Percentiles rank a stretch among this genome's conserved stretches.
Conservation (phyloP, 1,139 yeast genomes). For the Pichia sp. region DNA sequence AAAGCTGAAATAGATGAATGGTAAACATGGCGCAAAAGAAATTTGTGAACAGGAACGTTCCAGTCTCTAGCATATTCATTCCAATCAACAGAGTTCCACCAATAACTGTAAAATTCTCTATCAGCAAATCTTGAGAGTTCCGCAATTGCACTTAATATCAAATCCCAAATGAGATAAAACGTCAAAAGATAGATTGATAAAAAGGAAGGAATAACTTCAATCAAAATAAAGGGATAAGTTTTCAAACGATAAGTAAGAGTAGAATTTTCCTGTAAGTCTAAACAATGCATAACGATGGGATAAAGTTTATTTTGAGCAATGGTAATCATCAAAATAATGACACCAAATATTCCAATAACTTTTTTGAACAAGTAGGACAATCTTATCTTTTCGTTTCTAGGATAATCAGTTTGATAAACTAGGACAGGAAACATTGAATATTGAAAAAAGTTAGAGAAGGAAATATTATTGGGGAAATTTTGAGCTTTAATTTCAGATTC, state of each 20-base stretch:
- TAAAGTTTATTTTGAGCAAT: slow-evolving; percentile 73
- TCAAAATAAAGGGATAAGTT: slow-evolving; percentile 52
- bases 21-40: slow-evolving; percentile 85
- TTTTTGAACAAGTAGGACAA: slow-evolving; percentile 68
- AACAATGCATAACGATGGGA: slow-evolving; percentile 63
- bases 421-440: slow-evolving; percentile 89
- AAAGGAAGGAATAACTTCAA: slow-evolving; percentile 79
- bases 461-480: slow-evolving; percentile 66
- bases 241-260: slow-evolving; percentile 36
- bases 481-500: slow-evolving; percentile 54
- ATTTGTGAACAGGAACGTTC: slow-evolving; percentile 94
- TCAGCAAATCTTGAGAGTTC: slow-evolving; percentile 84
- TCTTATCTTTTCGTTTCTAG: slow-evolving; percentile 64
- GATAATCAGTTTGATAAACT: slow-evolving; percentile 73
- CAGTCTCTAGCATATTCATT: slow-evolving; percentile 89
- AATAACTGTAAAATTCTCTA: slow-evolving; percentile 85
- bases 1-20: slow-evolving; percentile 82
- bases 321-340: slow-evolving; percentile 72
- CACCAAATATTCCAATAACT: slow-evolving; percentile 75
- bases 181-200: slow-evolving; percentile 64
- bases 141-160: slow-evolving; percentile 80
- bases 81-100: slow-evolving; percentile 98
- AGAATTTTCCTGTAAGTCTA: slow-evolving; percentile 42
- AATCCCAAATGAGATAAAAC: slow-evolving; percentile 91
- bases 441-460: slow-evolving; percentile 57